phyloP scores from a whole-genome alignment of 2,329 filamentous ascomycete species.

The Gaeumannomyces tritici region DNA sequence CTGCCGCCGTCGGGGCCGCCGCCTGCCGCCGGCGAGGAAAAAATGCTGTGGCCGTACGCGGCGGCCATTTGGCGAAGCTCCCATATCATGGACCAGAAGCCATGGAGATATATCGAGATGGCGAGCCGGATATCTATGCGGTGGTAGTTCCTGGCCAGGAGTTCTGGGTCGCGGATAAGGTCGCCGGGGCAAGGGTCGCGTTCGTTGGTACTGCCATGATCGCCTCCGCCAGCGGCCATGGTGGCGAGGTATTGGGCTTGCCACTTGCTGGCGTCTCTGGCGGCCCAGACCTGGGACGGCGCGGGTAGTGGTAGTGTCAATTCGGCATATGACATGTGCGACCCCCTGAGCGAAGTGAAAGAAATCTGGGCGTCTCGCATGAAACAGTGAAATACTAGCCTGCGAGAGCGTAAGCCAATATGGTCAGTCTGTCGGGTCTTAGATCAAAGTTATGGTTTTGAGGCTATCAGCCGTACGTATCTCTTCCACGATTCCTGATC shows the following conservation, averaged over 20 bases:
- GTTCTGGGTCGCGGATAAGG: slow-evolving; percentile 44
- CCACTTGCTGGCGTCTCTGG: slow-evolving; percentile 54
- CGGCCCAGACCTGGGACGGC: slow-evolving; percentile 54
- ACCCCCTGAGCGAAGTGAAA: slow-evolving; percentile 55
- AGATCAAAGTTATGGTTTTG: not conserved
- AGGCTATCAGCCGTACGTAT: slow-evolving; percentile 14
- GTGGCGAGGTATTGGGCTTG: slow-evolving; percentile 45
- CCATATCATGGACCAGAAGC: slow-evolving; percentile 55
- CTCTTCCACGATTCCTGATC: slow-evolving; percentile 58
- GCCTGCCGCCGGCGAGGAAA: slow-evolving; percentile 23
- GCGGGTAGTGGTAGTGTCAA: slow-evolving; percentile 57
- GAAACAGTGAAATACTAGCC: slow-evolving; percentile 55
- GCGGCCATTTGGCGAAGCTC: slow-evolving; percentile 53
- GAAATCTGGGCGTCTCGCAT: slow-evolving; percentile 58
- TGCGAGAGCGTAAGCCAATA: slow-evolving; percentile 11
- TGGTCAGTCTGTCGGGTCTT: not conserved
- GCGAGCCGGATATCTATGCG: slow-evolving; percentile 47
- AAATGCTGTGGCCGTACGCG: slow-evolving; percentile 35
- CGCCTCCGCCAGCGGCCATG: slow-evolving; percentile 24
- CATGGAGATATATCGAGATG: slow-evolving; percentile 52
- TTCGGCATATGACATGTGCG: slow-evolving; percentile 60
- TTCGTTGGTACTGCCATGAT: slow-evolving; percentile 14
- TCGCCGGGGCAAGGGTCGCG: slow-evolving; percentile 39
- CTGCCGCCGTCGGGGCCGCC: not conserved
- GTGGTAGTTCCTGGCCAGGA: slow-evolving; percentile 36